Evolutionary conservation across 345 rosid genomes (phyloP).

Genomic region (Eucalyptus urophylla): DNA sequence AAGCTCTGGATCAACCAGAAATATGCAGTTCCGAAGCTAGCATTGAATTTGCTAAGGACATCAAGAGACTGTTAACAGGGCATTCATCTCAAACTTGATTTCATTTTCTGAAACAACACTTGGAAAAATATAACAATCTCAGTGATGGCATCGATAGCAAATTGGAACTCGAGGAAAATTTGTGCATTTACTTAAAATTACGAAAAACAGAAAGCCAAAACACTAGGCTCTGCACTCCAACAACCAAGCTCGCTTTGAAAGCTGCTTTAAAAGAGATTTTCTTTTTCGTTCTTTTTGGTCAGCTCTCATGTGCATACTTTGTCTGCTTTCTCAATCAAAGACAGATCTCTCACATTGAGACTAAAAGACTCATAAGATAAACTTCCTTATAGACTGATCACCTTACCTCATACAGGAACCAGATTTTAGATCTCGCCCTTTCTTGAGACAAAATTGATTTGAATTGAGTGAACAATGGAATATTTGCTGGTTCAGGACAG

Average conservation of each 20-base stretch:
- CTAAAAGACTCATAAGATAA: not conserved
- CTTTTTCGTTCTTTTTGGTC: not conserved
- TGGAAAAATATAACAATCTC: not conserved
- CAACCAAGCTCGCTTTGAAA: not conserved
- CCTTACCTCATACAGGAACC: not conserved
- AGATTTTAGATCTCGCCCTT: not conserved
- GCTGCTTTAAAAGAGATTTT: not conserved
- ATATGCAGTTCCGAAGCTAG: no score
- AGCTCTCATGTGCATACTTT: not conserved
- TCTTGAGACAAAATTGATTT: not conserved
- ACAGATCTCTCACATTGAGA: not conserved
- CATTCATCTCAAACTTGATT: not conserved
- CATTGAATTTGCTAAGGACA: no score
- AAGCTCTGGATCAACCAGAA: no score
- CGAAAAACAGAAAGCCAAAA: not conserved
- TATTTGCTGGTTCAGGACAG: no score
- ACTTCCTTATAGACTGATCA: not conserved
- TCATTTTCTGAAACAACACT: not conserved
- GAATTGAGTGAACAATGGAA: no score
- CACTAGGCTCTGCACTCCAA: not conserved
- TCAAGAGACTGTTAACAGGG: no score
- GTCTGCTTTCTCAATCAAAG: not conserved
- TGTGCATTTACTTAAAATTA: not conserved
- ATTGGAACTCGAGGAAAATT: not conserved
- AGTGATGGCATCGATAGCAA: not conserved